These are phyloP conservation scores for Kregervanrija fluxuum DNA, from an alignment of 805 yeast genomes.

Conservation along the genomic window DNA sequence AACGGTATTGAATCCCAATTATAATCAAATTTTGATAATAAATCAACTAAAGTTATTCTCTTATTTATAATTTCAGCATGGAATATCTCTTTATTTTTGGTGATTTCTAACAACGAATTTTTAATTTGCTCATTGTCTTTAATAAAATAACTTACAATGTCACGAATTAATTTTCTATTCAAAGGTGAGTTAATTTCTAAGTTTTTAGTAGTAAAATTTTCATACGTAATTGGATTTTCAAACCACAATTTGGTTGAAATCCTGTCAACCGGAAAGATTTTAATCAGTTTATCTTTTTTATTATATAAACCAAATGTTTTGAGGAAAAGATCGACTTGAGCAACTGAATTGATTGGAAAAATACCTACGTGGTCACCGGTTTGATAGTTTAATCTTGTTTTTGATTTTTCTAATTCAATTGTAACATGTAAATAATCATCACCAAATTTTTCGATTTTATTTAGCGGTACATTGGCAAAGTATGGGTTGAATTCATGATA, in stretches of 20 bases:
- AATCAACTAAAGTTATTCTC: slow-evolving; percentile 61
- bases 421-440: slow-evolving; percentile 59
- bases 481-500: slow-evolving; percentile 43
- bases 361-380: slow-evolving; percentile 94
- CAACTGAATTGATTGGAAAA: slow-evolving; percentile 75
- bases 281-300: slow-evolving; percentile 43
- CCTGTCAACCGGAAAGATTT: slow-evolving; percentile 58
- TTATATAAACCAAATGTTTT: slow-evolving; percentile 48
- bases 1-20: slow-evolving; percentile 77
- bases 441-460: slow-evolving; percentile 53
- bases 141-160: slow-evolving; percentile 3
- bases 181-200: slow-evolving; percentile 82
- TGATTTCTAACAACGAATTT: slow-evolving; percentile 40
- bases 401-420: slow-evolving; percentile 50
- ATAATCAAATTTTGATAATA: slow-evolving; percentile 49
- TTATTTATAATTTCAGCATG: slow-evolving; percentile 49
- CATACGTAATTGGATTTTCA: slow-evolving; percentile 72
- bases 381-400: slow-evolving; percentile 64
- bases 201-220: slow-evolving; percentile 67
- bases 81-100: slow-evolving; percentile 57
- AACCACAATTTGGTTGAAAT: slow-evolving; percentile 44
- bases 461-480: slow-evolving; percentile 46
- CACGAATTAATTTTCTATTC: slow-evolving; percentile 64
- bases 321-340: slow-evolving; percentile 56
- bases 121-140: slow-evolving; percentile 33